phyloP scores from a whole-genome alignment of 1,284 basidiomycete genomes.

The Tylopilus orsonianus region DNA sequence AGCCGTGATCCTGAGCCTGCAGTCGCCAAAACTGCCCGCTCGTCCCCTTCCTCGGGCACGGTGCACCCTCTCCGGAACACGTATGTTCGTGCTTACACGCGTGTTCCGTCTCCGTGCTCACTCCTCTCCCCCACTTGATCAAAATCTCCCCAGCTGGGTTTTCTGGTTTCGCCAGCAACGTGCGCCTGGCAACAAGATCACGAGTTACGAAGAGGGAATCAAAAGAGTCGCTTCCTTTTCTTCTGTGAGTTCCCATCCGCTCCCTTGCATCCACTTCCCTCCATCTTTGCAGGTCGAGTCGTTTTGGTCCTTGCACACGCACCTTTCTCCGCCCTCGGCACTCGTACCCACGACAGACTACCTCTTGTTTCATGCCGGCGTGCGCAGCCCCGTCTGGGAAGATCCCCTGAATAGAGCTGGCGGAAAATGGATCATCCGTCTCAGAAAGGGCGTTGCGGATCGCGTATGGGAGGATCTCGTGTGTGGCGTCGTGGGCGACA shows the following conservation, averaged over 20 bases:
- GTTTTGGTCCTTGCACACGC: slow-evolving; percentile 83
- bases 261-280: not conserved
- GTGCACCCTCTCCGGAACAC: slow-evolving; percentile 79
- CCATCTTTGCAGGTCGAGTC: slow-evolving; percentile 61
- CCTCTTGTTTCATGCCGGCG: slow-evolving; percentile 79
- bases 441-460: slow-evolving; percentile 80
- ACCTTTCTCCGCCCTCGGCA: slow-evolving; percentile 70
- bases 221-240: slow-evolving; percentile 79
- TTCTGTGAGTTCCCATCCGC: slow-evolving; percentile 50
- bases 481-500: slow-evolving; percentile 75
- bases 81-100: slow-evolving; percentile 57
- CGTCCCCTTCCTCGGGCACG: slow-evolving; percentile 20
- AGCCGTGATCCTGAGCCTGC: slow-evolving; percentile 34
- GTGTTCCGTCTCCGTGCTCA: slow-evolving; percentile 17
- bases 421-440: slow-evolving; percentile 90
- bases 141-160: slow-evolving; percentile 59
- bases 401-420: slow-evolving; percentile 84
- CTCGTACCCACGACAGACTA: slow-evolving; percentile 81
- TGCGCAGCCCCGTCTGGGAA: slow-evolving; percentile 87
- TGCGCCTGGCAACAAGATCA: slow-evolving; percentile 75
- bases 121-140: slow-evolving; percentile 1
- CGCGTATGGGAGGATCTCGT: slow-evolving; percentile 82
- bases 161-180: slow-evolving; percentile 87
- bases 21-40: slow-evolving; percentile 22
- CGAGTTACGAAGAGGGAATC: slow-evolving; percentile 84